A percentile compares a stretch with the other conserved stretches of the same genome.
Conservation (phyloP, 352 stramenopile genomes). For the Phytophthora rubi region DNA sequence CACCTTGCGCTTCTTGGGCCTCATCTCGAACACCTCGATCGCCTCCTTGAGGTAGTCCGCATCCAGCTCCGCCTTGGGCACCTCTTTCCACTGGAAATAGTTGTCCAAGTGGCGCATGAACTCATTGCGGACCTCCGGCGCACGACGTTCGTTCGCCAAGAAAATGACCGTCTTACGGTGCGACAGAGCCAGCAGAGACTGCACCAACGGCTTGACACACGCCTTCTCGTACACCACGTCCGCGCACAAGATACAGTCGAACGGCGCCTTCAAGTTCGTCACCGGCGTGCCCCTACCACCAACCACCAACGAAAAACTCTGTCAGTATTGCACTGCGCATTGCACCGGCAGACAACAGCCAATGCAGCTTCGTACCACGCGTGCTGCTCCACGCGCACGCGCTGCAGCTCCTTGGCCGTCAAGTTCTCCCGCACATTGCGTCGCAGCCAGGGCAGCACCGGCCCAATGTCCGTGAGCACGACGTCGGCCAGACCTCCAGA, state of each 20-base stretch:
- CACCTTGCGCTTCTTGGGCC: conserved; percentile 78
- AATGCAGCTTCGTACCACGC: conserved; percentile 39
- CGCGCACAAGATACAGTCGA: conserved; percentile 83
- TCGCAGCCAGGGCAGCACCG: conserved; percentile 80
- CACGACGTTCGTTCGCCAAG: conserved; percentile 77
- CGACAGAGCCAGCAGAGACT: conserved; percentile 78
- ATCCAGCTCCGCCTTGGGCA: conserved; percentile 65
- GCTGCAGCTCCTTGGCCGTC: conserved; percentile 60
- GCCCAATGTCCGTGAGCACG: conserved; percentile 80
- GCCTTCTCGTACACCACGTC: conserved; percentile 87
- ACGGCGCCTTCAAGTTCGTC: conserved; percentile 60
- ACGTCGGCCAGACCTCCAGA: conserved; percentile 62
- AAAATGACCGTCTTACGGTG: conserved; percentile 84
- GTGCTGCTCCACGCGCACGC: conserved; percentile 65
- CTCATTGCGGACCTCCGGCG: conserved; percentile 63
- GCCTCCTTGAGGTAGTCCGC: conserved; percentile 71
- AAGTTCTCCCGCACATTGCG: conserved; percentile 74
- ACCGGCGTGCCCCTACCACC: conserved; percentile 61
- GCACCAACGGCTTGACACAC: conserved; percentile 74
- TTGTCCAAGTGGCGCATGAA: conserved; percentile 67
- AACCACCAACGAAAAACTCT: conserved; percentile 6
- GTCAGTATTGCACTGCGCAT: conserved; percentile 3
- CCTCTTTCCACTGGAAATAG: conserved; percentile 83
- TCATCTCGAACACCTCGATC: conserved; percentile 84
- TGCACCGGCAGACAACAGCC: neutral